These are phyloP conservation scores for Carpinus viminea DNA, from an alignment of 306 rosid genomes.

Conservation along the genomic window DNA sequence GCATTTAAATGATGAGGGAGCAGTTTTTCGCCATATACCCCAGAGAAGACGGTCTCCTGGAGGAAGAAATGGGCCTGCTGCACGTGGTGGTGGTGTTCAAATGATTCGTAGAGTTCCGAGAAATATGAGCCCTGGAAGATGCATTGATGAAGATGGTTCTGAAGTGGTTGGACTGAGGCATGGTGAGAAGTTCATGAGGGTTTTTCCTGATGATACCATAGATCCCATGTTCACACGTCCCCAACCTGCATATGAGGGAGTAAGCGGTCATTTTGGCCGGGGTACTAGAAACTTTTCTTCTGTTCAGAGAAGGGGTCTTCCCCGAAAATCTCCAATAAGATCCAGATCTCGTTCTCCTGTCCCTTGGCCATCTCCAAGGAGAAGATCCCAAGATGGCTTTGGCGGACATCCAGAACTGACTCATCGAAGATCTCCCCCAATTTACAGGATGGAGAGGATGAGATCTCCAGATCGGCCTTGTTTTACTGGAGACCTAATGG, in stretches of 20 bases:
- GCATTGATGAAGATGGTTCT: conserved; percentile 54
- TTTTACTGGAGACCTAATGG: conserved; percentile 58
- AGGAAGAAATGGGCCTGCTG: conserved; percentile 40
- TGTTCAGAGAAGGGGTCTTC: conserved; percentile 60
- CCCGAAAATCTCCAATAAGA: conserved; percentile 71
- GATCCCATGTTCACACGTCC: conserved; percentile 57
- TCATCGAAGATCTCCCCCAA: conserved; percentile 62
- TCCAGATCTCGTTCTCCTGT: conserved; percentile 82
- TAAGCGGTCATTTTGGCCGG: conserved; percentile 57
- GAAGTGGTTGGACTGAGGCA: conserved; percentile 65
- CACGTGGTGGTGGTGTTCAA: conserved; percentile 40
- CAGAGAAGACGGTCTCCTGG: conserved; percentile 77
- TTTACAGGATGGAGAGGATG: conserved; percentile 69
- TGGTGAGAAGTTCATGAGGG: conserved; percentile 60
- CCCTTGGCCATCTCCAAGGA: conserved; percentile 72
- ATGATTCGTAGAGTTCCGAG: conserved; percentile 66
- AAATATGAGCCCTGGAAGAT: conserved; percentile 63
- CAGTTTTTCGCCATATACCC: conserved; percentile 43
- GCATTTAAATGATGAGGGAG: conserved; percentile 55
- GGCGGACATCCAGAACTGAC: conserved; percentile 61
- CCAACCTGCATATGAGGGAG: conserved; percentile 57
- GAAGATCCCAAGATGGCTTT: conserved; percentile 77
- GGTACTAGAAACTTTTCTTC: conserved; percentile 65
- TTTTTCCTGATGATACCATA: conserved; percentile 49
- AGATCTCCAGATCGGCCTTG: conserved; percentile 79